A percentile compares a stretch with the other conserved stretches of the same genome.
Conservation (phyloP, 106 monocot genomes). For the Dendrobium officinale region DNA sequence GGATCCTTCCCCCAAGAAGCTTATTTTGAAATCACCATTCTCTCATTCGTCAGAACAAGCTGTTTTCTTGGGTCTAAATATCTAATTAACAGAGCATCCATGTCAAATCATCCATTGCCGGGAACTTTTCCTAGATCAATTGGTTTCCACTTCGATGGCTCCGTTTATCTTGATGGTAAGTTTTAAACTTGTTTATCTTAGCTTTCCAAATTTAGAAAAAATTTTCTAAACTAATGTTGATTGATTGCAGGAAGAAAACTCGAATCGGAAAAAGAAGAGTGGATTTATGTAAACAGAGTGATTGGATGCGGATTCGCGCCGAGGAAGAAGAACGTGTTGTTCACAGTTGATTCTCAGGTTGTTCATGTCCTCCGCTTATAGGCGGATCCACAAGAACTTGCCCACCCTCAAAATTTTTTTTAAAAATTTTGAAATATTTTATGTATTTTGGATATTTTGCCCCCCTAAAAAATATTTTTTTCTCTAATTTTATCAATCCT, state of each 20-base stretch:
- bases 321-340: conserved; percentile 51
- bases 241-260: conserved; percentile 43
- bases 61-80: conserved; percentile 46
- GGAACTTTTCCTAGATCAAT: conserved; percentile 68
- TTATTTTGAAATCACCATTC: conserved; percentile 73
- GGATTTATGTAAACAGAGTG: conserved; percentile 44
- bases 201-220: not conserved
- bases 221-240: too few species aligned
- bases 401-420: conserved; percentile 18
- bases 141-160: conserved; percentile 68
- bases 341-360: too few species aligned
- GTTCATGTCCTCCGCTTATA: too few species aligned
- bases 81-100: not conserved
- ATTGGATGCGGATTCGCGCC: conserved; percentile 78
- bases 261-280: conserved; percentile 39
- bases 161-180: conserved; percentile 71
- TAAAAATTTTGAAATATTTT: too few species aligned
- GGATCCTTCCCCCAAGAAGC: conserved; percentile 74
- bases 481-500: too few species aligned
- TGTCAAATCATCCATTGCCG: conserved; percentile 6
- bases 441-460: too few species aligned
- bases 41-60: conserved; percentile 28
- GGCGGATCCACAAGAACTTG: too few species aligned
- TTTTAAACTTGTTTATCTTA: not conserved
- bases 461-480: too few species aligned